Base-by-base conservation (phyloP, 2,329 filamentous ascomycete species). In the Aspergillus latus region DNA sequence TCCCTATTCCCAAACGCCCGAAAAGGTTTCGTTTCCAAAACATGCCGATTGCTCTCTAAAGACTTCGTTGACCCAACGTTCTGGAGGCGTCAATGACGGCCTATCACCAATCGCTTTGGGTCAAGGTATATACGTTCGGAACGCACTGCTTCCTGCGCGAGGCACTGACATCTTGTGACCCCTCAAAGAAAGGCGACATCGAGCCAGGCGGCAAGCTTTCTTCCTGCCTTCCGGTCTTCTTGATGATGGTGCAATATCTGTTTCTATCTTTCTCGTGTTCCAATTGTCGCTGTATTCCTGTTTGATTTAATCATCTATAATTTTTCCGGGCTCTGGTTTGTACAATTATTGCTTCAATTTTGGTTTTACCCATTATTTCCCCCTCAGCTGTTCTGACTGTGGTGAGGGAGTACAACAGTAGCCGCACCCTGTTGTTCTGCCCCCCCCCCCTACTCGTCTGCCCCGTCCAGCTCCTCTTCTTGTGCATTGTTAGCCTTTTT, bases 401-500 rank as follows among this genome's bases (percentile, higher is more conserved):
- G 58, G 54, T 61, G 47, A 58, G 54, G 50, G 58, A 59, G 61
- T 58, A 65, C 62, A 65, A 48, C 63, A 62, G 62, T 60, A 65
- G 62, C 52, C 60, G 54, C 61, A 60, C 56, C 37, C 54, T 63
- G 59, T 63, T 62, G 60, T 60, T 63, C 51, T 54, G 36, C 32
- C 54, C 49, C 52, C n/a, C n/a, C n/a, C n/a, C 60, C 62, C 55
- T 58, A 52, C 58, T 56, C 48, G 26, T 44, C 57, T 26, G 57
- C 45, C 50, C 59, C 50, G 56, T 61, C 52, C 56, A 59, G 45
- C 54, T 57, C 26, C 26, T 56, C 50, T 56, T 54, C 55, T 49
- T 56, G 56, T 64, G 60, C 57, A 60, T 63, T 51, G 39, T 58
- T 62, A 60, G 59, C 43, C n/a, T 49, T 40, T 56, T 37, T 48